phyloP scores from a whole-genome alignment of 1,139 yeast species.

The Candida smagusa region DNA sequence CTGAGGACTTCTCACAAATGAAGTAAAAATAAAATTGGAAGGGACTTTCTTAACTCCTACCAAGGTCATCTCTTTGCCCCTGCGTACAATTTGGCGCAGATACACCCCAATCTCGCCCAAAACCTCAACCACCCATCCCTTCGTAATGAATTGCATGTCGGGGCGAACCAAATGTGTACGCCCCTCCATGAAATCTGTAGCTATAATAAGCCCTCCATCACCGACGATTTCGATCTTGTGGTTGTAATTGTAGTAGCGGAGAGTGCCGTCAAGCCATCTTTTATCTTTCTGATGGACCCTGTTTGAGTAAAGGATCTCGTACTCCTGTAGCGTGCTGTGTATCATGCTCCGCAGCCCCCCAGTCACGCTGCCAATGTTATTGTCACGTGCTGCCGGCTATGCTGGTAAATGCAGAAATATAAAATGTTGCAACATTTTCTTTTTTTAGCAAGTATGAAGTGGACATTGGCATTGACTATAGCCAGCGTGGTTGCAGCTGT shows the following conservation, averaged over 20 bases:
- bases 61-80: constrained; percentile 4
- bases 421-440: no score
- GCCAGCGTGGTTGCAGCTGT: not conserved
- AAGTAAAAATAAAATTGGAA: no score
- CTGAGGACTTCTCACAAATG: no score
- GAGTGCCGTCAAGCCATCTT: constrained; percentile 53
- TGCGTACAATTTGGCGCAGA: constrained; percentile 7
- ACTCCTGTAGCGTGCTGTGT: constrained; percentile 26
- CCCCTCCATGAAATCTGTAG: constrained; percentile 27
- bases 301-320: constrained; percentile 39
- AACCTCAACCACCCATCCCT: constrained; percentile 17
- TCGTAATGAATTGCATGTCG: constrained; percentile 16
- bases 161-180: constrained; percentile 8
- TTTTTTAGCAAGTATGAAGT: no score
- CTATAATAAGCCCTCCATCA: constrained; percentile 29
- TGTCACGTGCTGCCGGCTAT: no score
- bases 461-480: not conserved
- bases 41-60: constrained; percentile 7
- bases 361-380: no score
- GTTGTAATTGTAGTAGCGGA: constrained; percentile 48
- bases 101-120: constrained; percentile 10
- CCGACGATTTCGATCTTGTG: constrained; percentile 42
- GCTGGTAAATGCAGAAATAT: no score
- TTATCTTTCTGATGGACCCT: constrained; percentile 49
- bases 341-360: no score